phyloP scores from a whole-genome alignment of 345 rosid species.

The Citrus mangshanensis region DNA sequence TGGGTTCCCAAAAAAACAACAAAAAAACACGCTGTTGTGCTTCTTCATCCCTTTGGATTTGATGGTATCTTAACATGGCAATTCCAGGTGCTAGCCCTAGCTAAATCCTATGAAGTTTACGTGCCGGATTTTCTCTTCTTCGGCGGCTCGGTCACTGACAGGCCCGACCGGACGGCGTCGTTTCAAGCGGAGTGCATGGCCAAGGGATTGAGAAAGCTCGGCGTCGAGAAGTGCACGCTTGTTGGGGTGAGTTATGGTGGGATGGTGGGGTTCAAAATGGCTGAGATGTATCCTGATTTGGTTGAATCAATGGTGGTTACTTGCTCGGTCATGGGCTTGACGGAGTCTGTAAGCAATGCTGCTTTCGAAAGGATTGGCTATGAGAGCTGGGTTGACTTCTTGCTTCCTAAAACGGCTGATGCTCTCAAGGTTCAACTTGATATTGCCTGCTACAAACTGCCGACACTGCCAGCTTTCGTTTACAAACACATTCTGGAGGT shows the following conservation, averaged over 20 bases:
- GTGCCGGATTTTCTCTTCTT: constrained; percentile 52
- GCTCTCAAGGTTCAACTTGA: constrained; percentile 18
- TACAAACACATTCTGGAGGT: constrained; percentile 31
- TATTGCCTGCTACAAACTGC: constrained; percentile 9
- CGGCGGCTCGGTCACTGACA: constrained; percentile 37
- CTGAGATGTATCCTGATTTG: constrained; percentile 34
- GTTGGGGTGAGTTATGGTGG: constrained; percentile 49
- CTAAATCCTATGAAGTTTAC: constrained; percentile 33
- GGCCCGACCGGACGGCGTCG: constrained; percentile 19
- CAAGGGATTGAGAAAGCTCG: constrained; percentile 31
- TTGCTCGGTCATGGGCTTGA: constrained; percentile 29
- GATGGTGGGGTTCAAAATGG: constrained; percentile 46
- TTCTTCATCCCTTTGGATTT: constrained; percentile 38
- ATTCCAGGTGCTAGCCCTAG: constrained; percentile 33
- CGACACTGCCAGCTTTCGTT: constrained; percentile 22
- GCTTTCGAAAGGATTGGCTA: constrained; percentile 22
- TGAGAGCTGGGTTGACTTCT: constrained; percentile 23
- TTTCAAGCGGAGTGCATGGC: constrained; percentile 49
- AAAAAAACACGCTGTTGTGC: constrained; percentile 23
- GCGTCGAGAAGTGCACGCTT: constrained; percentile 36
- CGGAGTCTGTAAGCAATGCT: constrained; percentile 27
- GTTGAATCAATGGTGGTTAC: constrained; percentile 37
- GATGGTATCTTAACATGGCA: constrained; percentile 44
- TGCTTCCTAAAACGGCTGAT: constrained; percentile 32
- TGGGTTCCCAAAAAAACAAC: constrained; percentile 32